These are phyloP conservation scores for Endocalyx cinctus DNA, from an alignment of 2,329 filamentous ascomycete species.

Conservation along the genomic window DNA sequence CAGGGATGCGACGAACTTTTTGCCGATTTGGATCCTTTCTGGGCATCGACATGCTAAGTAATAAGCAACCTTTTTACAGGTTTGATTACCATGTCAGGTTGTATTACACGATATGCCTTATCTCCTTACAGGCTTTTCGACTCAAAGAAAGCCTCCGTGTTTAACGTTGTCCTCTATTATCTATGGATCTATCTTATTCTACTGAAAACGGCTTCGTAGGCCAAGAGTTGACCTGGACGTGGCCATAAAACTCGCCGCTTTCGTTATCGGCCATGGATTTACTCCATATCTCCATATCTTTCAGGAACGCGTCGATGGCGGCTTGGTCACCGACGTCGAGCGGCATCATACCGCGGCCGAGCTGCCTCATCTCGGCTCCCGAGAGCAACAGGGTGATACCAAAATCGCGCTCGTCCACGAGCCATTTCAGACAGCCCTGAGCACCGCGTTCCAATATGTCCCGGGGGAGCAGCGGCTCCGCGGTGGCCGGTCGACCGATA, in stretches of 20 bases:
- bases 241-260: constrained; percentile 11
- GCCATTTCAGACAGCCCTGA: constrained; percentile 11
- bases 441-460: constrained; percentile 7
- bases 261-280: constrained; percentile 7
- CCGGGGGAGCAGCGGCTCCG: constrained; percentile 12
- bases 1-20: constrained; percentile 20
- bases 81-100: too few relatives aligned
- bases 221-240: too few relatives aligned
- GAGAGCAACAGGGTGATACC: constrained; percentile 10
- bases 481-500: constrained; percentile 13
- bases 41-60: constrained; percentile 7
- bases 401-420: constrained; percentile 10
- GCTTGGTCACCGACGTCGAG: constrained; percentile 11
- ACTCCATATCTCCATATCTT: constrained; percentile 11
- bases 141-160: too few relatives aligned
- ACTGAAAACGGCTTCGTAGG: too few relatives aligned
- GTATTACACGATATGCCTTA: too few relatives aligned
- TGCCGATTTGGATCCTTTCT: constrained; percentile 17
- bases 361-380: constrained; percentile 14
- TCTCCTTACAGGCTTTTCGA: too few relatives aligned
- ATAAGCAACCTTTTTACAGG: too few relatives aligned
- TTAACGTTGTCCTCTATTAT: too few relatives aligned
- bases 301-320: constrained; percentile 10
- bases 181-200: too few relatives aligned
- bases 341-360: constrained; percentile 12